Conservation (phyloP, 208 protist genomes). For the Leishmania amazonensis region DNA sequence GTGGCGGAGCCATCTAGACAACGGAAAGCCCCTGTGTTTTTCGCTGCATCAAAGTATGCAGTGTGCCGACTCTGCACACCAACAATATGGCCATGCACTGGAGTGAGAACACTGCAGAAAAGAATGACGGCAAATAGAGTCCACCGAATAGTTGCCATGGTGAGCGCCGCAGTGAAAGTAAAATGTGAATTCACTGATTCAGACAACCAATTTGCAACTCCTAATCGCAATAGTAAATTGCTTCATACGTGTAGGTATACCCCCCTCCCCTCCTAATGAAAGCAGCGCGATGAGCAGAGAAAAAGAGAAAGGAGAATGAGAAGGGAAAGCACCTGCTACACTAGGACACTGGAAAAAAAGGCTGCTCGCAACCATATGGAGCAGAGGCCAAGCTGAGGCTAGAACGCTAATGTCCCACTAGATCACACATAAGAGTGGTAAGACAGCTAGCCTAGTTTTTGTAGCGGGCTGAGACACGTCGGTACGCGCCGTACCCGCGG, state of each 20-base stretch:
- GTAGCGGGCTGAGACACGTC: not conserved
- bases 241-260: not conserved
- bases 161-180: not conserved
- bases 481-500: not conserved
- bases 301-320: not conserved
- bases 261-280: not conserved
- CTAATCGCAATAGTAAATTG: not conserved
- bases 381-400: not conserved
- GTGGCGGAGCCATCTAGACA: constrained; percentile 47
- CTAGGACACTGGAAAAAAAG: not conserved
- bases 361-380: not conserved
- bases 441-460: not conserved
- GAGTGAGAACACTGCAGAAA: not conserved
- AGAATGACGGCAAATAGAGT: not conserved
- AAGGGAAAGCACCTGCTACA: not conserved
- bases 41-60: constrained; percentile 30
- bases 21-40: constrained; percentile 26
- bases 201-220: not conserved
- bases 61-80: constrained; percentile 33
- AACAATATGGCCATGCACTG: constrained; percentile 1
- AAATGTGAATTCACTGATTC: not conserved
- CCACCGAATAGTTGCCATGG: not conserved
- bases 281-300: not conserved
- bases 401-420: not conserved
- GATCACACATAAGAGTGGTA: not conserved